Conservation (phyloP, 148 eudicot species). For the Rheum nobile region DNA sequence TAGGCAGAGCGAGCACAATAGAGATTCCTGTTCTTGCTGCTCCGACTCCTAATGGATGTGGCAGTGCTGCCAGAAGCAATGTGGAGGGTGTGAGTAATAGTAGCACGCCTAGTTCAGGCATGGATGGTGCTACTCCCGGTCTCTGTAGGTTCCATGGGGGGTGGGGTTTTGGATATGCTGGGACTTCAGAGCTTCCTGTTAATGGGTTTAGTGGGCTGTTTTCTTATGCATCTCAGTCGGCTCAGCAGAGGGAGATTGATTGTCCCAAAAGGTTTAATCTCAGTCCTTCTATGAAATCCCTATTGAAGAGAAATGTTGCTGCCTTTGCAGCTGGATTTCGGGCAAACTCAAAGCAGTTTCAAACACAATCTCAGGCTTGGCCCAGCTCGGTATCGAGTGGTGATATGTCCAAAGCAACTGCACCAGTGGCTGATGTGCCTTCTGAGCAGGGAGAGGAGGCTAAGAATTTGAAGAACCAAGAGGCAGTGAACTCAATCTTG, state of each 20-base stretch:
- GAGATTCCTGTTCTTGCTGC: slow-evolving; percentile 65
- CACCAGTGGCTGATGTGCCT: slow-evolving; percentile 20
- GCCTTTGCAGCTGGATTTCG: slow-evolving; percentile 88
- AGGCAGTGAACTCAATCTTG: slow-evolving; percentile 58
- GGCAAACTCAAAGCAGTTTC: slow-evolving; percentile 37
- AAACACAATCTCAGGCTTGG: slow-evolving; percentile 52
- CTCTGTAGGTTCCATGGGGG: slow-evolving; percentile 77
- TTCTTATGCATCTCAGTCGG: slow-evolving; percentile 39
- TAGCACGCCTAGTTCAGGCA: slow-evolving; percentile 25
- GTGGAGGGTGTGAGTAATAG: slow-evolving; percentile 32
- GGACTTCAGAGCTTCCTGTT: slow-evolving; percentile 43
- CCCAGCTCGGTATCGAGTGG: slow-evolving; percentile 25
- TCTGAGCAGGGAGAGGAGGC: slow-evolving; percentile 33
- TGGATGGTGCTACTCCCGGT: slow-evolving; percentile 44
- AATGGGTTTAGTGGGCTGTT: slow-evolving; percentile 47
- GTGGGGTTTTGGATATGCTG: slow-evolving; percentile 75
- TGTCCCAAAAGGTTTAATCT: slow-evolving; percentile 89
- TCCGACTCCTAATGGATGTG: slow-evolving; percentile 18
- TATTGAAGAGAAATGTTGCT: slow-evolving; percentile 80
- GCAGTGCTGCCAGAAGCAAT: slow-evolving; percentile 16
- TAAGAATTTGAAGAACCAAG: slow-evolving; percentile 40
- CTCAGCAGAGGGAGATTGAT: slow-evolving; percentile 61
- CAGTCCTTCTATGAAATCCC: slow-evolving; percentile 73
- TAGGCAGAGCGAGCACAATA: slow-evolving; percentile 81
- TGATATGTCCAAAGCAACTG: slow-evolving; percentile 30